These are phyloP conservation scores for Geotrichum reessii DNA, from an alignment of 1,139 yeast species.

Conservation along the genomic window DNA sequence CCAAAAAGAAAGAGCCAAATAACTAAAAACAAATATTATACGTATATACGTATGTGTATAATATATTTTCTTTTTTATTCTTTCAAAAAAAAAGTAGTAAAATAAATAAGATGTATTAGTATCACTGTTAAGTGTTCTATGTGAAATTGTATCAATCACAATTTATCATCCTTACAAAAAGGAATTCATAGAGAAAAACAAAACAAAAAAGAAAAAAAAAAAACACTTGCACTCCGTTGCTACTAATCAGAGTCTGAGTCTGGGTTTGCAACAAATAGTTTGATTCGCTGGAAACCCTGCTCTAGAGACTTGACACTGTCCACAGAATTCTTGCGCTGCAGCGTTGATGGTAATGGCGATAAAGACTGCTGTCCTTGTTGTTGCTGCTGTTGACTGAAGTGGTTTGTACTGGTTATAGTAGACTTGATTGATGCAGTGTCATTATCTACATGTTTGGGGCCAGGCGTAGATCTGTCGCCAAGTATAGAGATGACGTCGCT, in stretches of 20 bases:
- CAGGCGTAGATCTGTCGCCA: conserved; percentile 4
- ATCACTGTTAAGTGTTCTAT: neutral
- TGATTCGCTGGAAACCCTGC: conserved; percentile 41
- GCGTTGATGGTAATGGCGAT: neutral
- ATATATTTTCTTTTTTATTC: no score
- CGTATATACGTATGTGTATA: no score
- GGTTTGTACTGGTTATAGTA: conserved; percentile 49
- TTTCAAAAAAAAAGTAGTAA: no score
- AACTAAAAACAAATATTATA: neutral
- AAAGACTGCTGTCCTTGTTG: neutral
- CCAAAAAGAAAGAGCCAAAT: neutral
- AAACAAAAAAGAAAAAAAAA: no score
- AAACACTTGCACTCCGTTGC: no score
- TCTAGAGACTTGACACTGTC: conserved; percentile 34
- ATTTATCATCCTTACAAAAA: neutral
- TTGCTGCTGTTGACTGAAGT: conserved; percentile 29
- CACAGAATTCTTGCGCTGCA: conserved; percentile 16
- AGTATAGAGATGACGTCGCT: neutral
- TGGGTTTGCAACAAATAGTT: conserved; percentile 67
- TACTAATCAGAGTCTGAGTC: conserved; percentile 36
- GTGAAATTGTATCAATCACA: neutral
- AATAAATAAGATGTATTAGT: neutral
- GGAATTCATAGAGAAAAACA: no score
- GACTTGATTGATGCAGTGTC: conserved; percentile 51
- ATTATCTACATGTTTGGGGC: conserved; percentile 16